Evolutionary conservation across 108 stramenopile species (phyloP), one percentile per base, ranked within the genome.

Genomic region (Seminavis robusta): DNA sequence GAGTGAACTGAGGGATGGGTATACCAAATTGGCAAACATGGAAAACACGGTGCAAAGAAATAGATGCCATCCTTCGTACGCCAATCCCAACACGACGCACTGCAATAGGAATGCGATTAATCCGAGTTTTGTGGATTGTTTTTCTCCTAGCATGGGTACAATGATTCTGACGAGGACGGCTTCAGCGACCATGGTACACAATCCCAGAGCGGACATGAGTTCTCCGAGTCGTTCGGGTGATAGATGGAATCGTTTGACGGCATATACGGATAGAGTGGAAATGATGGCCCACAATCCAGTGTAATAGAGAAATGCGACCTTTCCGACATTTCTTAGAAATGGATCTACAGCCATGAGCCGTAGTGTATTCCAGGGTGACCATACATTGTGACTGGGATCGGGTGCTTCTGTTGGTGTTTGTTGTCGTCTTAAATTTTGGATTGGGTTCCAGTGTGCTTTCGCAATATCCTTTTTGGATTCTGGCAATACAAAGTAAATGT

Each of bases 171-270:
- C 90, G 59, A 96, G 58, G 19, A 96, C 81, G 11, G 91, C 94
- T 74, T 97, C 96, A 15, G 93, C 81, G 1, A 97, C 37, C 94
- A 97, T 95, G 43, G 96, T 97, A 46, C 83, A 88, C 33, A 95
- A 56, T 32, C 96, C 96, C 56, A 94, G 77, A 3, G 89, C 86
- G 6, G 83, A 77, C 86, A 97, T 91, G 33, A 97, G 76, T 69
- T 95, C 89, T 23, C 96, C 96, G 21, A 97, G 66, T 51, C 80
- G 61, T 51, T 92, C 71, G 1, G 87, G 91, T 16, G 74, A 71
- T 23, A 94, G 60, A 23, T 84, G 67, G 51, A 96, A 94, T 39
- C 79, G 81, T 52, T 84, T 71, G 25, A 88, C 88, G 3, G 92
- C 91, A 48, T 95, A 96, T 9, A 94, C 41, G 2, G 79, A 58